Percentiles rank a stretch among this genome's conserved stretches.
Evolutionary conservation across 768 basidiomycete species (phyloP).

Genomic region (Inosperma sp.): DNA sequence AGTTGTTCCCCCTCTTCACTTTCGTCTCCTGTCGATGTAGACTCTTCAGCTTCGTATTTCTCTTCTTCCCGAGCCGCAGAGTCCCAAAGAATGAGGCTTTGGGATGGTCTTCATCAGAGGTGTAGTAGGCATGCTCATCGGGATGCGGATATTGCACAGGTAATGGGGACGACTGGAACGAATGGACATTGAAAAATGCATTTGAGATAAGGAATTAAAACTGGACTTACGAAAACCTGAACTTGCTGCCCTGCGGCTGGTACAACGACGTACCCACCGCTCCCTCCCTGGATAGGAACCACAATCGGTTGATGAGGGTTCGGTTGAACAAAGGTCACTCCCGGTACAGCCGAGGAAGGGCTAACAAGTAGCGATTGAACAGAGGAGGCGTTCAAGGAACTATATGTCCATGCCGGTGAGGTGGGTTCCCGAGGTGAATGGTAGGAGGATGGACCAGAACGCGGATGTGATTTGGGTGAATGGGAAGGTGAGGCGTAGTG

Average conservation of each 20-base stretch:
- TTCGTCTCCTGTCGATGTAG: no score
- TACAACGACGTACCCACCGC: slow-evolving; percentile 14
- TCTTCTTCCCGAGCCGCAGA: no score
- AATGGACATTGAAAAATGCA: no score
- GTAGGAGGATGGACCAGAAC: no score
- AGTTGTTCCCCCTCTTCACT: no score
- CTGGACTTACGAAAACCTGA: slow-evolving; percentile 12
- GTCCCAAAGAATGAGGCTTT: no score
- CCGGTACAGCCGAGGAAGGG: neutral
- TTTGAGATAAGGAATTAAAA: neutral
- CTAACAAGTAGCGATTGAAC: neutral
- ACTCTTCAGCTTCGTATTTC: no score
- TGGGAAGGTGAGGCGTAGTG: neutral
- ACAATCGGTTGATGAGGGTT: slow-evolving; percentile 9
- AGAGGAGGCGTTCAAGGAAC: neutral
- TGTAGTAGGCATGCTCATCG: no score
- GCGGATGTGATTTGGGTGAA: neutral
- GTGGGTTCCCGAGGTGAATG: no score
- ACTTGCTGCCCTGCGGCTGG: slow-evolving; percentile 11
- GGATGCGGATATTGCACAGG: no score
- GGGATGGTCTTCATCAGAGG: no score
- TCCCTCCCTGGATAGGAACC: slow-evolving; percentile 12
- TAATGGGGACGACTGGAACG: no score
- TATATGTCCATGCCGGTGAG: neutral
- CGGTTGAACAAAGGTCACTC: slow-evolving; percentile 1